phyloP scores from a whole-genome alignment of 495 filamentous ascomycete species.

The Oidiodendron maius region DNA sequence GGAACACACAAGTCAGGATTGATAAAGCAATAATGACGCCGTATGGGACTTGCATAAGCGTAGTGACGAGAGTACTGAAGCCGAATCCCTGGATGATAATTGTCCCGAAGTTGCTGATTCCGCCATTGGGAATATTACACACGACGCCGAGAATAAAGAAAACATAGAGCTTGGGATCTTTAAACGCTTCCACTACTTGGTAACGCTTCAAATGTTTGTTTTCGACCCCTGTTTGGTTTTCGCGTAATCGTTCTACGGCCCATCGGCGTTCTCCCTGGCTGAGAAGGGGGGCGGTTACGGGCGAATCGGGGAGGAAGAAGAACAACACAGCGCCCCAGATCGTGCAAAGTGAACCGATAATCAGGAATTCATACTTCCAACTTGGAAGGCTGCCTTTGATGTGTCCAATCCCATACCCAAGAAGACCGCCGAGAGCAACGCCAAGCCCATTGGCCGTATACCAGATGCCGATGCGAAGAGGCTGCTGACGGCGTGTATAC shows the following conservation, averaged over 20 bases:
- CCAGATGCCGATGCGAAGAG: constrained; percentile 50
- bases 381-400: constrained; percentile 35
- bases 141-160: neutral
- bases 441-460: too few relatives aligned
- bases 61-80: constrained; percentile 1
- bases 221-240: constrained; percentile 62
- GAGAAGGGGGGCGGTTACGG: constrained; percentile 40
- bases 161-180: constrained; percentile 52
- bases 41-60: constrained; percentile 7
- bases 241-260: constrained; percentile 54
- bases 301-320: constrained; percentile 56
- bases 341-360: constrained; percentile 55
- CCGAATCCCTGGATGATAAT: constrained; percentile 8
- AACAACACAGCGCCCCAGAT: constrained; percentile 52
- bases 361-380: constrained; percentile 43
- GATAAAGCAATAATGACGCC: constrained; percentile 1
- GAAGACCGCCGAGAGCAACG: constrained; percentile 32
- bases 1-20: neutral
- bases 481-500: constrained; percentile 55
- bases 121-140: constrained; percentile 3
- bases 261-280: constrained; percentile 41
- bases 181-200: constrained; percentile 51
- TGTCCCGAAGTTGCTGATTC: constrained; percentile 5
- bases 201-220: constrained; percentile 64
- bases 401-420: constrained; percentile 15